These are phyloP conservation scores for Citeromyces siamensis DNA, from an alignment of 1,139 yeast genomes.

Conservation along the genomic window DNA sequence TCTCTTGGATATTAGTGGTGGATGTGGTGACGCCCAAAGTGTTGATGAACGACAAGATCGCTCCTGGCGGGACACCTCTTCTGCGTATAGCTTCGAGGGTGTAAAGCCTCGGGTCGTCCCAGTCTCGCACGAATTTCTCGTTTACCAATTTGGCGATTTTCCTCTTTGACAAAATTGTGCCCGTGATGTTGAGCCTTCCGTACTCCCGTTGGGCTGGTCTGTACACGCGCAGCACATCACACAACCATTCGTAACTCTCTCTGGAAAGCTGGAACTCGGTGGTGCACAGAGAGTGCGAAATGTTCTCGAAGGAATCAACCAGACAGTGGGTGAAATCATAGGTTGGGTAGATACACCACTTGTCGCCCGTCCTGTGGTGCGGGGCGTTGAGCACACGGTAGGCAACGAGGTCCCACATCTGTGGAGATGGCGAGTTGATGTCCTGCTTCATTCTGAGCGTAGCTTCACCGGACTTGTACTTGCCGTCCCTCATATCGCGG, in stretches of 20 bases:
- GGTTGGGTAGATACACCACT: conserved; percentile 97
- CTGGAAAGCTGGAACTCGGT: conserved; percentile 87
- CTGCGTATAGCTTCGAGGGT: conserved; percentile 92
- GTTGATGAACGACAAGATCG: conserved; percentile 83
- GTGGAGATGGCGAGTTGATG: conserved; percentile 84
- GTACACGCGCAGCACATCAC: conserved; percentile 89
- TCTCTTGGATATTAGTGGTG: conserved; percentile 81
- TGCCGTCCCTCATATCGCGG: conserved; percentile 85
- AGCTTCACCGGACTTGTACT: conserved; percentile 82
- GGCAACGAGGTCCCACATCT: conserved; percentile 99
- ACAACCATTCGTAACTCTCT: conserved; percentile 96
- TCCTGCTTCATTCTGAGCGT: conserved; percentile 97
- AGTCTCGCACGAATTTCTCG: conserved; percentile 74
- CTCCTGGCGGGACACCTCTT: conserved; percentile 99
- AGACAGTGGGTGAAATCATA: conserved; percentile 98
- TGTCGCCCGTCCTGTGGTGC: conserved; percentile 93
- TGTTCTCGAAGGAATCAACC: conserved; percentile 94
- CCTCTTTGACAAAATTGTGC: conserved; percentile 89
- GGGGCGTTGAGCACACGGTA: conserved; percentile 87
- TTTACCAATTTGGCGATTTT: conserved; percentile 89
- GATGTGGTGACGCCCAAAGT: conserved; percentile 95
- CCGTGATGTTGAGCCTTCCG: conserved; percentile 91
- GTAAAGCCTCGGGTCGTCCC: conserved; percentile 97
- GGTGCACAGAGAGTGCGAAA: conserved; percentile 90
- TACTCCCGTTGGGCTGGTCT: conserved; percentile 99